Conservation (phyloP, 805 yeast genomes). For the Teunomyces pallodes region DNA sequence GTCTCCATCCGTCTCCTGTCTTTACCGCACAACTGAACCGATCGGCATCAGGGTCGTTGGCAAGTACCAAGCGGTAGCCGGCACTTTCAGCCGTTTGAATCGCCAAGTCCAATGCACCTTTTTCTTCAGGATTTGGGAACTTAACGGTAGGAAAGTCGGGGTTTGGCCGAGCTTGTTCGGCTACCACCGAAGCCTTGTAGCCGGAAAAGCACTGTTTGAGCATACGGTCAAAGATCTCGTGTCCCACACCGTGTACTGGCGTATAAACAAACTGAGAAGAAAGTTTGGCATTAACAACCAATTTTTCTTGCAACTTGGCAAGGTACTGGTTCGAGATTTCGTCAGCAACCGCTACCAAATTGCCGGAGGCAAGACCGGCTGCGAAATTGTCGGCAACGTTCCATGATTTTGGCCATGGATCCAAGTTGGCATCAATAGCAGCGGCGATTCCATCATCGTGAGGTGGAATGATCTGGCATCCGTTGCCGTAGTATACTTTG, state of each 20-base stretch:
- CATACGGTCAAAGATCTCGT: constrained; percentile 47
- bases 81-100: constrained; percentile 55
- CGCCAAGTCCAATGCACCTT: constrained; percentile 81
- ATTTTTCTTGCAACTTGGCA: constrained; percentile 16
- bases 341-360: constrained; percentile 28
- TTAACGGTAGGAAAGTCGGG: constrained; percentile 82
- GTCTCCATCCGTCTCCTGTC: constrained; percentile 54
- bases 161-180: constrained; percentile 71
- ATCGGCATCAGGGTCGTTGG: constrained; percentile 97
- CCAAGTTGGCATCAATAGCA: constrained; percentile 56
- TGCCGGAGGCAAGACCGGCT: too few species aligned
- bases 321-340: constrained; percentile 45
- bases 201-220: constrained; percentile 34
- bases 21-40: constrained; percentile 80
- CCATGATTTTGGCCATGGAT: constrained; percentile 58
- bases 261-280: constrained; percentile 70
- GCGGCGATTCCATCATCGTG: constrained; percentile 73
- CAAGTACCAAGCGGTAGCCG: constrained; percentile 59
- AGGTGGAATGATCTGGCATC: constrained; percentile 95
- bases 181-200: constrained; percentile 42
- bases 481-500: constrained; percentile 90
- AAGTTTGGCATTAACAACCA: constrained; percentile 28
- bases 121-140: constrained; percentile 96
- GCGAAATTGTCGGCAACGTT: constrained; percentile 38
- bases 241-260: constrained; percentile 95